Percentiles rank a stretch among this genome's conserved stretches.
These are phyloP conservation scores for Elsinoe fawcettii DNA, from an alignment of 2,329 filamentous ascomycete genomes.

Conservation along the genomic window DNA sequence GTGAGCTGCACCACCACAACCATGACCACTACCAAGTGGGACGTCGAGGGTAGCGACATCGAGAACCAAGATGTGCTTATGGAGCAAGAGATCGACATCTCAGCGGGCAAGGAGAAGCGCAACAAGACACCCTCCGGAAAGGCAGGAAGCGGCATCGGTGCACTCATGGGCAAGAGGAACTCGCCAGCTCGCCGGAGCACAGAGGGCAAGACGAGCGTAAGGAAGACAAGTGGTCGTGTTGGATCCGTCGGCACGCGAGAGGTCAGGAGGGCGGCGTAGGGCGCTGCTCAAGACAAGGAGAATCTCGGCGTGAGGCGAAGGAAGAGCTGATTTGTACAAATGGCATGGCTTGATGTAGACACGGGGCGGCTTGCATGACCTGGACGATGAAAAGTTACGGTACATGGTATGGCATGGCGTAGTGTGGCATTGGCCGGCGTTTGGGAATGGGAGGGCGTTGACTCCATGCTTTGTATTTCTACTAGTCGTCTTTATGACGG, in stretches of 20 bases:
- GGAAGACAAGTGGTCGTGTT: slow-evolving; percentile 45
- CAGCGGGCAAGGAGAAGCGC: slow-evolving; percentile 26
- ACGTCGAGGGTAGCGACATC: slow-evolving; percentile 39
- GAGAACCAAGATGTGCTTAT: slow-evolving; percentile 35
- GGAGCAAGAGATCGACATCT: slow-evolving; percentile 20
- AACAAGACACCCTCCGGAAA: slow-evolving; percentile 40
- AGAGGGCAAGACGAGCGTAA: slow-evolving; percentile 41
- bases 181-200: slow-evolving; percentile 40
- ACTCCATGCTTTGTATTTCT: slow-evolving; percentile 12
- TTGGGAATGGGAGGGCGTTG: not conserved
- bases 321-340: slow-evolving; percentile 8
- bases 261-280: slow-evolving; percentile 11
- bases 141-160: slow-evolving; percentile 37
- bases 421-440: not conserved
- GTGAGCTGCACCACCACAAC: slow-evolving; percentile 69
- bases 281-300: not conserved
- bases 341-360: not conserved
- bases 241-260: slow-evolving; percentile 35
- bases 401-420: slow-evolving; percentile 9
- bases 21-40: slow-evolving; percentile 49
- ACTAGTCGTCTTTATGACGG: not conserved
- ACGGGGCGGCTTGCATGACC: slow-evolving; percentile 1
- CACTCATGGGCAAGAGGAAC: slow-evolving; percentile 39
- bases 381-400: slow-evolving; percentile 11
- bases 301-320: not conserved